phyloP scores from a whole-genome alignment of 2,329 filamentous ascomycete genomes.

The Pleurostoma richardsiae region DNA sequence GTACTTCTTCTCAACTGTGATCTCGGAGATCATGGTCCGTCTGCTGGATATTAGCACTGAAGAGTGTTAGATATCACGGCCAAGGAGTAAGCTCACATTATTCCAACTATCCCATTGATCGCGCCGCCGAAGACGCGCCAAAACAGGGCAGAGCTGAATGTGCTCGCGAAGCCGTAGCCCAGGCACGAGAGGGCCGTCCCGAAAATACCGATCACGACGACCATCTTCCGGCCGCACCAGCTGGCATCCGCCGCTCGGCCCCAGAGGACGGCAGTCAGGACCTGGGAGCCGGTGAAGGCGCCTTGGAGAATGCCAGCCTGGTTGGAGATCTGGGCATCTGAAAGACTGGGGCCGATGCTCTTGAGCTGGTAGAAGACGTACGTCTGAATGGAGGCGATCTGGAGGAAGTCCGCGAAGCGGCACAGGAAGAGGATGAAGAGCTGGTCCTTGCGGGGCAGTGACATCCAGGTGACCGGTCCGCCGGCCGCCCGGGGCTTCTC shows the following conservation, averaged over 20 bases:
- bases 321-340: conserved; percentile 52
- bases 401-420: conserved; percentile 68
- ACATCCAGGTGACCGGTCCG: conserved; percentile 56
- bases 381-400: conserved; percentile 62
- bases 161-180: conserved; percentile 67
- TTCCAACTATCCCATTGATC: conserved; percentile 43
- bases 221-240: conserved; percentile 60
- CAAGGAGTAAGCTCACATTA: conserved; percentile 19
- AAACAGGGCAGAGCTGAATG: conserved; percentile 57
- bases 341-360: conserved; percentile 52
- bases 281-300: conserved; percentile 69
- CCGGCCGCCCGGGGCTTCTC: too few relatives aligned
- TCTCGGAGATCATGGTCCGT: conserved; percentile 43
- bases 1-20: conserved; percentile 41
- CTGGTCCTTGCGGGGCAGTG: conserved; percentile 66
- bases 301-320: conserved; percentile 68
- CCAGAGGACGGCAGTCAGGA: conserved; percentile 69
- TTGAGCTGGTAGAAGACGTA: conserved; percentile 75
- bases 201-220: conserved; percentile 62
- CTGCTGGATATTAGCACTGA: neutral
- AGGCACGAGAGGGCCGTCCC: conserved; percentile 64
- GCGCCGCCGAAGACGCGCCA: conserved; percentile 63
- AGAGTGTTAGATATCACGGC: too few relatives aligned
- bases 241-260: conserved; percentile 58
- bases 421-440: conserved; percentile 64